These are phyloP conservation scores for Lasiosphaeria hispida DNA, from an alignment of 495 filamentous ascomycete genomes.

Conservation along the genomic window DNA sequence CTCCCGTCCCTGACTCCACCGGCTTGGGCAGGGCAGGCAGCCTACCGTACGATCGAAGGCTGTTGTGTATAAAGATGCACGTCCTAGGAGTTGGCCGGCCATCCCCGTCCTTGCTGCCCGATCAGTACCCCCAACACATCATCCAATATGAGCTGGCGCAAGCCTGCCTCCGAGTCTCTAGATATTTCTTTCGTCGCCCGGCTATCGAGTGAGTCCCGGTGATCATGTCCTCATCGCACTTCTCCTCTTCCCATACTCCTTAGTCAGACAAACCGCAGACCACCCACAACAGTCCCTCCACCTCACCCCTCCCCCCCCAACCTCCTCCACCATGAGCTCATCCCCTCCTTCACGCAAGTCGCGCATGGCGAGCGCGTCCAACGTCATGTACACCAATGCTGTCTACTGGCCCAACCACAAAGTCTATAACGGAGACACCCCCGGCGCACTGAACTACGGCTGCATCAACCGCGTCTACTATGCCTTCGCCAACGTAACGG, in stretches of 20 bases:
- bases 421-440: conserved; percentile 74
- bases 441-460: conserved; percentile 66
- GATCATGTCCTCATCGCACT: conserved; percentile 12
- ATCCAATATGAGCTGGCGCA: conserved; percentile 31
- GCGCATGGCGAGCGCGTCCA: conserved; percentile 39
- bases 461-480: conserved; percentile 79
- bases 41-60: conserved; percentile 13
- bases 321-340: conserved; percentile 14
- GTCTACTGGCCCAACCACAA: conserved; percentile 91
- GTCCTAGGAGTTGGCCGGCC: conserved; percentile 15
- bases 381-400: conserved; percentile 65
- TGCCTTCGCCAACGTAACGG: conserved; percentile 79
- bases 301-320: not conserved
- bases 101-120: conserved; percentile 33
- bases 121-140: conserved; percentile 26
- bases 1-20: conserved; percentile 21
- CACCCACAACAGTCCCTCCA: conserved; percentile 7
- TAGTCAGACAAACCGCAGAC: not conserved
- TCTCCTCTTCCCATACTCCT: not conserved
- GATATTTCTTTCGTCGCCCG: conserved; percentile 16
- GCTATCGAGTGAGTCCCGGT: conserved; percentile 14
- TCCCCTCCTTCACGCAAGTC: conserved; percentile 37
- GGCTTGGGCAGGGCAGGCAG: conserved; percentile 15
- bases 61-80: conserved; percentile 21
- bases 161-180: conserved; percentile 9